Evolutionary conservation across 306 rosid genomes (phyloP).

Genomic region (Vigna angularis): DNA sequence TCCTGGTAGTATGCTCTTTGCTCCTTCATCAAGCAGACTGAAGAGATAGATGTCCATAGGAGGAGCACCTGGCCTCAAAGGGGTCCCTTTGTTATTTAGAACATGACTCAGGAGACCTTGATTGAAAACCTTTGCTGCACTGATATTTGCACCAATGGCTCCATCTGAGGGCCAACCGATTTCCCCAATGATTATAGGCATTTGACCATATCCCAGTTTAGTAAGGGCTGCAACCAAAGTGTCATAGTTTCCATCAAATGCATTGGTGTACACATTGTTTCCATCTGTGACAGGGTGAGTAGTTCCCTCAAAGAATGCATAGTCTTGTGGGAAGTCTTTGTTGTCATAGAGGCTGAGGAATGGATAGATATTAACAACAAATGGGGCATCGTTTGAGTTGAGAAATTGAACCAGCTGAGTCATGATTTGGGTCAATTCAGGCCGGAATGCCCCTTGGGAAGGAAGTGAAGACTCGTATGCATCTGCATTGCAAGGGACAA

Average conservation of each 20-base stretch:
- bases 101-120: conserved; percentile 78
- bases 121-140: conserved; percentile 79
- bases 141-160: conserved; percentile 73
- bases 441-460: conserved; percentile 37
- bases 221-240: conserved; percentile 42
- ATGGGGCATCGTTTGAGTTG: conserved; percentile 39
- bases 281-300: conserved; percentile 42
- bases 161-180: conserved; percentile 93
- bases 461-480: conserved; percentile 37
- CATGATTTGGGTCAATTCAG: conserved; percentile 35
- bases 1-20: conserved; percentile 78
- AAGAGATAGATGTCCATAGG: conserved; percentile 75
- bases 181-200: conserved; percentile 82
- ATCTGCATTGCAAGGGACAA: conserved; percentile 43
- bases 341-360: conserved; percentile 42
- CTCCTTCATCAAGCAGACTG: conserved; percentile 75
- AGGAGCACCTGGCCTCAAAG: conserved; percentile 69
- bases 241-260: conserved; percentile 47
- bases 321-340: conserved; percentile 38
- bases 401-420: conserved; percentile 43
- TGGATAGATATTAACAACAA: conserved; percentile 38
- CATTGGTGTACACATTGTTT: conserved; percentile 38
- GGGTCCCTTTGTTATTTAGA: conserved; percentile 71
- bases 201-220: conserved; percentile 79
- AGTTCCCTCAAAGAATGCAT: conserved; percentile 42